Conservation (phyloP, 352 stramenopile species). For the Globisporangium radiosum region DNA sequence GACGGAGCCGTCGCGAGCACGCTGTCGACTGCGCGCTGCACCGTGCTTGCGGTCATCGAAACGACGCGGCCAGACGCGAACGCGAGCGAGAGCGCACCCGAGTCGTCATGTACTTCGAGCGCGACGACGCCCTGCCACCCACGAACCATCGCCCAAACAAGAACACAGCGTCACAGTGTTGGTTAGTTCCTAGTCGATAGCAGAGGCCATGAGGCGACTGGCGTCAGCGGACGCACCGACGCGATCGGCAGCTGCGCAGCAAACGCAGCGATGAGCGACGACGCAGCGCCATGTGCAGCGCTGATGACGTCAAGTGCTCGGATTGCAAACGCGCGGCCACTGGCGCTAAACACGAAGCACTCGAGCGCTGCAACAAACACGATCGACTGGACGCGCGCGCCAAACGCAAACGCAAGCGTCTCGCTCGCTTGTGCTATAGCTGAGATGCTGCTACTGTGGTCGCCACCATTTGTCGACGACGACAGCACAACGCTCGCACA, state of each 20-base stretch:
- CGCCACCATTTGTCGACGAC: not conserved
- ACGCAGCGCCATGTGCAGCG: not conserved
- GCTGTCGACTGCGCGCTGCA: conserved; percentile 16
- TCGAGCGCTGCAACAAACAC: conserved; percentile 22
- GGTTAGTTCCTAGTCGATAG: not conserved
- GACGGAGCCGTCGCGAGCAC: conserved; percentile 8
- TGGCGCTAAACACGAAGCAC: conserved; percentile 28
- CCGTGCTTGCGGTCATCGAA: conserved; percentile 14
- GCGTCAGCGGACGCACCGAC: conserved; percentile 11
- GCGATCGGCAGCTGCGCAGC: conserved; percentile 25
- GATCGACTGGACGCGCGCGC: conserved; percentile 27
- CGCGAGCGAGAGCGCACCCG: conserved; percentile 22
- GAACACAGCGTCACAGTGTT: not conserved
- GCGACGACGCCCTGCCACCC: conserved; percentile 22
- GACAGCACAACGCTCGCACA: not conserved
- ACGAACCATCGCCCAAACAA: not conserved
- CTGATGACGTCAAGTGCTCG: conserved; percentile 6
- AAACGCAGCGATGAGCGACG: not conserved
- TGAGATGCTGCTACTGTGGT: not conserved
- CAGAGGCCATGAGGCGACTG: not conserved
- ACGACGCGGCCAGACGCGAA: conserved; percentile 28
- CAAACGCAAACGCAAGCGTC: conserved; percentile 14
- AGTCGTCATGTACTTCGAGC: conserved; percentile 16
- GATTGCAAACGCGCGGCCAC: conserved; percentile 20
- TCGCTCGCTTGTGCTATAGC: not conserved